Evolutionary conservation across 2,329 filamentous ascomycete species (phyloP).

Genomic region (Talaromyces marneffei): DNA sequence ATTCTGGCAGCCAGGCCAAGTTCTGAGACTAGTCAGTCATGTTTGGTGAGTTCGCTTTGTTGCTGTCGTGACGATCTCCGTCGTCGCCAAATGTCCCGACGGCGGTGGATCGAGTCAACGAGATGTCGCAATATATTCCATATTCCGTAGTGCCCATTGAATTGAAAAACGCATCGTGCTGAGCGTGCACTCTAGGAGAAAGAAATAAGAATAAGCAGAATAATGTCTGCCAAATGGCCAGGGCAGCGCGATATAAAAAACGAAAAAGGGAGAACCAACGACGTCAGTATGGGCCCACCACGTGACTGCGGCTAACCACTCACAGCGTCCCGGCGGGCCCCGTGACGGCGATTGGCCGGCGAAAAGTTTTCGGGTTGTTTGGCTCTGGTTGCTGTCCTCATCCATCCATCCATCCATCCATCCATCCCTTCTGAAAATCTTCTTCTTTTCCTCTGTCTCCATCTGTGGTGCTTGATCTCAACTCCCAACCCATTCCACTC

Average conservation of each 20-base stretch:
- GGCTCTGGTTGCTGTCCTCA: background rate
- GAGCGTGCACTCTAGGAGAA: no score
- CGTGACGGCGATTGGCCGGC: constrained; percentile 12
- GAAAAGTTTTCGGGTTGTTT: constrained; percentile 15
- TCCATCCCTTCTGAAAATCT: constrained; percentile 2
- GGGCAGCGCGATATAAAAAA: background rate
- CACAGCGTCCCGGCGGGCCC: background rate
- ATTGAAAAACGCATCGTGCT: no score
- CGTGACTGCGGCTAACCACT: background rate
- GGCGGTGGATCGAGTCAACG: no score
- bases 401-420: background rate
- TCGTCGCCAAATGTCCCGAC: no score
- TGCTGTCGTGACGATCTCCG: no score
- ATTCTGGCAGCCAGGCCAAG: no score
- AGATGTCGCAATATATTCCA: no score
- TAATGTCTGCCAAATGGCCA: no score
- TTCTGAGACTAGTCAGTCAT: no score
- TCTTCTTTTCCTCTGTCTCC: background rate
- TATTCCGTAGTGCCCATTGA: no score
- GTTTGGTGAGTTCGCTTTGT: background rate
- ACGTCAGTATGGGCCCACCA: background rate
- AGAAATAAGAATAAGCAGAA: no score
- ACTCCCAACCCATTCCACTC: constrained; percentile 5
- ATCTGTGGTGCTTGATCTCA: background rate
- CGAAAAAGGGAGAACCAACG: background rate